Evolutionary conservation across 345 rosid genomes (phyloP).

Genomic region (Hypericum androsaemum): DNA sequence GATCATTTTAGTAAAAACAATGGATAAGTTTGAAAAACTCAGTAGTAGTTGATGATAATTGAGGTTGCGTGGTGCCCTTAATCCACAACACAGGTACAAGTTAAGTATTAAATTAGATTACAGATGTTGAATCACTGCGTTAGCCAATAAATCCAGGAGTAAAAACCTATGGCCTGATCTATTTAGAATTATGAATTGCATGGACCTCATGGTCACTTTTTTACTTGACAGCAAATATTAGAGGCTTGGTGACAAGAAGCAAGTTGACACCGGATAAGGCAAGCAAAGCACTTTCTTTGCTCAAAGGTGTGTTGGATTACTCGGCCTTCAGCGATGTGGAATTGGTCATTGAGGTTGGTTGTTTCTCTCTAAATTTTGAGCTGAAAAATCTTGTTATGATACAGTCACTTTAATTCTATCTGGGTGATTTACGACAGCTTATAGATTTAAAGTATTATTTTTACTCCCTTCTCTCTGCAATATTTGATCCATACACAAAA

Average conservation of each 20-base stretch:
- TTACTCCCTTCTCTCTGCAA: neutral
- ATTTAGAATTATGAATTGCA: too few relatives aligned
- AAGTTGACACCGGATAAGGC: constrained; percentile 60
- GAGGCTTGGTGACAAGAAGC: constrained; percentile 57
- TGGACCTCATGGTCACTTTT: neutral
- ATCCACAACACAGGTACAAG: too few relatives aligned
- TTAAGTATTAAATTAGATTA: too few relatives aligned
- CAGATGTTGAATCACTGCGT: too few relatives aligned
- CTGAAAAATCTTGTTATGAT: neutral
- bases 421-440: neutral
- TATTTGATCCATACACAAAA: neutral
- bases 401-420: constrained; percentile 1
- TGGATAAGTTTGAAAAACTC: too few relatives aligned
- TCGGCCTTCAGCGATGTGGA: constrained; percentile 81
- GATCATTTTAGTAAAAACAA: too few relatives aligned
- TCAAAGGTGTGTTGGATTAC: constrained; percentile 74
- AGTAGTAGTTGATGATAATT: too few relatives aligned
- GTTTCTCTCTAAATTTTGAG: neutral
- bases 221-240: constrained; percentile 54
- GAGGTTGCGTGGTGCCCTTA: too few relatives aligned
- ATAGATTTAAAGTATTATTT: neutral
- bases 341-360: constrained; percentile 83
- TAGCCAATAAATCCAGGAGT: too few relatives aligned
- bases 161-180: too few relatives aligned
- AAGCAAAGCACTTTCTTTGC: constrained; percentile 62